Evolutionary conservation across 1,284 basidiomycete genomes (phyloP).

Genomic region (Coniferiporia sulphurascens): DNA sequence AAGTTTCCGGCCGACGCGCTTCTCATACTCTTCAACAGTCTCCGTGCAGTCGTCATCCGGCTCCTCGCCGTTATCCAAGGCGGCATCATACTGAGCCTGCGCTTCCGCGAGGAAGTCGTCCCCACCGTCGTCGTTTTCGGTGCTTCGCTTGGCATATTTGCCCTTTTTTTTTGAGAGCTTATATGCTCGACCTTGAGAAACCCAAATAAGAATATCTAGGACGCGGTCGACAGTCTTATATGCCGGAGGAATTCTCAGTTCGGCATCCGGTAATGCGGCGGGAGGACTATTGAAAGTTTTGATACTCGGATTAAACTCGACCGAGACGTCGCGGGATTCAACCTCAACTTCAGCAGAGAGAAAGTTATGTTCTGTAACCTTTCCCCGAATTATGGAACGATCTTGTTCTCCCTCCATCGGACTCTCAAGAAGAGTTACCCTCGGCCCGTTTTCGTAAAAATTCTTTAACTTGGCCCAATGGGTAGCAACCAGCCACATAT

Average conservation of each 20-base stretch:
- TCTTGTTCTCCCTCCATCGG: constrained; percentile 26
- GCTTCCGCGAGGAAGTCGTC: constrained; percentile 26
- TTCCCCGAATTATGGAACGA: constrained; percentile 22
- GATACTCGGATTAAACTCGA: neutral
- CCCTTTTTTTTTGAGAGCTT: constrained; percentile 24
- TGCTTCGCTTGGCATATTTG: constrained; percentile 24
- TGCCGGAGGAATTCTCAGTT: constrained; percentile 59
- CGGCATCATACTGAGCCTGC: constrained; percentile 30
- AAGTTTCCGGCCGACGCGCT: constrained; percentile 40
- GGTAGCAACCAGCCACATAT: constrained; percentile 78
- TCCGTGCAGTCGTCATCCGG: constrained; percentile 47
- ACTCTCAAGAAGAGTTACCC: constrained; percentile 58
- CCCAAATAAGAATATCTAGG: constrained; percentile 69
- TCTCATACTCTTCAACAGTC: constrained; percentile 58
- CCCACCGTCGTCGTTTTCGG: constrained; percentile 30
- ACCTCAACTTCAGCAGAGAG: constrained; percentile 34
- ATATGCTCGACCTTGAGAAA: constrained; percentile 27
- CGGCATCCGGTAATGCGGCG: constrained; percentile 49
- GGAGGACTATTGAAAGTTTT: constrained; percentile 25
- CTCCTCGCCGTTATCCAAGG: constrained; percentile 50
- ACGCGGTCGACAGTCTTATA: constrained; percentile 83
- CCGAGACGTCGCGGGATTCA: constrained; percentile 27
- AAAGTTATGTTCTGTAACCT: constrained; percentile 26
- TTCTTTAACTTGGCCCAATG: constrained; percentile 61
- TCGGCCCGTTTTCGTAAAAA: constrained; percentile 69